Evolutionary conservation across 2,329 filamentous ascomycete genomes (phyloP).

Genomic region (Colletotrichum karsti): DNA sequence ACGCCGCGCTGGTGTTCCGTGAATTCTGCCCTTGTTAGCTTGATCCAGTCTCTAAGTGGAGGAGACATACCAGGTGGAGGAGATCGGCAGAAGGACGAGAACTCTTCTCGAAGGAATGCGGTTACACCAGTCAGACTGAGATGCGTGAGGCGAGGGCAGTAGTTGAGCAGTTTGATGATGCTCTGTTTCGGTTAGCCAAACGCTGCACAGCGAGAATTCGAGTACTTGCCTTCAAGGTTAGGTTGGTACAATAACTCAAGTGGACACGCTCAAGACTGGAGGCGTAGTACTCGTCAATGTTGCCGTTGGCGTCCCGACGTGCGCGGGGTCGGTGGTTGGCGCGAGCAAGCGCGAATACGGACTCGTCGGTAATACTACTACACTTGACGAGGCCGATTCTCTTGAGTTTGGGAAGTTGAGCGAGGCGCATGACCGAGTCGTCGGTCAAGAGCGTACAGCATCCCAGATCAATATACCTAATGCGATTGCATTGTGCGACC

Average conservation of each 20-base stretch:
- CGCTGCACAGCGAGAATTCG: background rate
- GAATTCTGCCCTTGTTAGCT: conserved; percentile 72
- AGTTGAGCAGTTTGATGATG: conserved; percentile 88
- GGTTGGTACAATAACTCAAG: conserved; percentile 89
- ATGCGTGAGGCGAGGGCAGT: conserved; percentile 91
- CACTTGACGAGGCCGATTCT: conserved; percentile 97
- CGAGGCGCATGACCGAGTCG: conserved; percentile 82
- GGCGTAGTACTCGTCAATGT: conserved; percentile 61
- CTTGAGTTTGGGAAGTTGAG: conserved; percentile 89
- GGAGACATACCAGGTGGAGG: conserved; percentile 73
- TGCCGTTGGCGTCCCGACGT: conserved; percentile 57
- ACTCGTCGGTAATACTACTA: conserved; percentile 86
- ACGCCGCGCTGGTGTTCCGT: conserved; percentile 94
- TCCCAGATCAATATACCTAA: conserved; percentile 97
- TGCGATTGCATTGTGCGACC: conserved; percentile 87
- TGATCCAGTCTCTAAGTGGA: background rate
- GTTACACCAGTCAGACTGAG: conserved; percentile 93
- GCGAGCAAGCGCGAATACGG: conserved; percentile 84
- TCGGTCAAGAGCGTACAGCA: conserved; percentile 93
- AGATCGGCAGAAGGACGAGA: conserved; percentile 85
- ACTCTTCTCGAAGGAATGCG: conserved; percentile 86
- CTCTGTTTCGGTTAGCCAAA: conserved; percentile 63
- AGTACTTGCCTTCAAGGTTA: conserved; percentile 78
- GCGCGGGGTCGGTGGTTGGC: conserved; percentile 65
- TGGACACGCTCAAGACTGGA: conserved; percentile 90